phyloP scores from a whole-genome alignment of 208 protist species.

The Leptomonas seymouri region DNA sequence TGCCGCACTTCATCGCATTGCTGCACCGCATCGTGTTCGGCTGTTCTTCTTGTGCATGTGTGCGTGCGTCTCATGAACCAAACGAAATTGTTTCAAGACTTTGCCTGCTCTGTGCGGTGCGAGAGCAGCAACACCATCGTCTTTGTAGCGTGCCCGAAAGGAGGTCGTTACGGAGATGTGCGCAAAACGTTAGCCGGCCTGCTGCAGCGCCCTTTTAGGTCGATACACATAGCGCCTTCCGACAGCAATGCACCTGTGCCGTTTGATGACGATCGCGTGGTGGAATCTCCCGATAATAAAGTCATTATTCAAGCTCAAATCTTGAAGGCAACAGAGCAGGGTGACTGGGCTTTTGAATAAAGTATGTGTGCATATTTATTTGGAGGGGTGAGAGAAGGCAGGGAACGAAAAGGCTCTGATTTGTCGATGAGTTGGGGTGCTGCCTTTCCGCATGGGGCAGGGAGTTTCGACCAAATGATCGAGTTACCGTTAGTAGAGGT shows the following conservation, averaged over 20 bases:
- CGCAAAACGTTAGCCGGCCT: slow-evolving; percentile 69
- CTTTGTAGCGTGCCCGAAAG: slow-evolving; percentile 62
- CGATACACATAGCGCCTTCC: slow-evolving; percentile 38
- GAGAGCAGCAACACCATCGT: slow-evolving; percentile 55
- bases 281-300: slow-evolving; percentile 33
- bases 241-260: slow-evolving; percentile 9
- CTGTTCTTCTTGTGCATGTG: slow-evolving; percentile 31
- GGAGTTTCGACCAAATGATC: too few species aligned
- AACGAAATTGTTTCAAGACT: slow-evolving; percentile 55
- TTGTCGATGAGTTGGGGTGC: too few species aligned
- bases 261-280: slow-evolving; percentile 39
- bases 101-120: slow-evolving; percentile 56
- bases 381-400: neutral
- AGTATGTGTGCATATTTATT: neutral
- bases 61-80: slow-evolving; percentile 31
- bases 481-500: too few species aligned
- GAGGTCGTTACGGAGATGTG: slow-evolving; percentile 67
- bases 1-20: neutral
- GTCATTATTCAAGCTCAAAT: slow-evolving; percentile 46
- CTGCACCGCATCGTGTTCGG: neutral
- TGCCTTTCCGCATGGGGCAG: too few species aligned
- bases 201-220: slow-evolving; percentile 48
- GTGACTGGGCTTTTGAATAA: slow-evolving; percentile 46
- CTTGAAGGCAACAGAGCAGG: slow-evolving; percentile 34
- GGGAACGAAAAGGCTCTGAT: neutral